Evolutionary conservation across 805 yeast species (phyloP).

Genomic region (Teunomyces gatunensis): DNA sequence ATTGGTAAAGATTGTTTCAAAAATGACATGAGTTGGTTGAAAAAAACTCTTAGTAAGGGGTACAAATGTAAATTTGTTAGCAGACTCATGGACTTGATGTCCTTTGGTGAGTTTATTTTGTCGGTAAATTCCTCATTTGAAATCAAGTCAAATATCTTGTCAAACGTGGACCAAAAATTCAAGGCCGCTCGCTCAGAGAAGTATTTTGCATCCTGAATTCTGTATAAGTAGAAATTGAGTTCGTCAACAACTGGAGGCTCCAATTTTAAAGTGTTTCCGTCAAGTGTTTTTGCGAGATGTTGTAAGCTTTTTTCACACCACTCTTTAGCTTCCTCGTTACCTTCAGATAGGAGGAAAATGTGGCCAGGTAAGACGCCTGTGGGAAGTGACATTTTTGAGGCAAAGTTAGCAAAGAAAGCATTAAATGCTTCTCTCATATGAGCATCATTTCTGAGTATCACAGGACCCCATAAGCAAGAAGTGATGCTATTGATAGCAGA

Average conservation of each 20-base stretch:
- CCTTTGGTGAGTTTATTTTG: constrained; percentile 25
- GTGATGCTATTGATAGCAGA: neutral
- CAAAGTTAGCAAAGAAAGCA: neutral
- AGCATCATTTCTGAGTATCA: constrained; percentile 5
- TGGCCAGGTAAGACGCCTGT: constrained; percentile 43
- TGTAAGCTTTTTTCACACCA: constrained; percentile 43
- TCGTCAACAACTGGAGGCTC: constrained; percentile 49
- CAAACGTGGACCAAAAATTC: constrained; percentile 47
- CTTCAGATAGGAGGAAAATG: constrained; percentile 55
- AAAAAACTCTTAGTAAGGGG: constrained; percentile 40
- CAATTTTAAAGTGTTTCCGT: neutral
- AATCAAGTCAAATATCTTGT: constrained; percentile 33
- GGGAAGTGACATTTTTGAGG: neutral
- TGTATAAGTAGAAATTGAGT: constrained; percentile 47
- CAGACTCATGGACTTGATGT: constrained; percentile 28
- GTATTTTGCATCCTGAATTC: constrained; percentile 51
- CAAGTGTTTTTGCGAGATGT: neutral
- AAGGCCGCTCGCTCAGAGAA: constrained; percentile 43
- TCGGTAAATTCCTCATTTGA: constrained; percentile 33
- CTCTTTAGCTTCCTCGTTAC: constrained; percentile 39
- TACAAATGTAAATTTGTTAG: constrained; percentile 28
- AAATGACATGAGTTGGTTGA: constrained; percentile 52
- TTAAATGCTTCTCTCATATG: constrained; percentile 4
- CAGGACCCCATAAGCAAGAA: constrained; percentile 8
- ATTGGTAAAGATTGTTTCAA: constrained; percentile 51